These are phyloP conservation scores for Exophiala sp. DNA, from an alignment of 2,329 filamentous ascomycete species.

Conservation along the genomic window DNA sequence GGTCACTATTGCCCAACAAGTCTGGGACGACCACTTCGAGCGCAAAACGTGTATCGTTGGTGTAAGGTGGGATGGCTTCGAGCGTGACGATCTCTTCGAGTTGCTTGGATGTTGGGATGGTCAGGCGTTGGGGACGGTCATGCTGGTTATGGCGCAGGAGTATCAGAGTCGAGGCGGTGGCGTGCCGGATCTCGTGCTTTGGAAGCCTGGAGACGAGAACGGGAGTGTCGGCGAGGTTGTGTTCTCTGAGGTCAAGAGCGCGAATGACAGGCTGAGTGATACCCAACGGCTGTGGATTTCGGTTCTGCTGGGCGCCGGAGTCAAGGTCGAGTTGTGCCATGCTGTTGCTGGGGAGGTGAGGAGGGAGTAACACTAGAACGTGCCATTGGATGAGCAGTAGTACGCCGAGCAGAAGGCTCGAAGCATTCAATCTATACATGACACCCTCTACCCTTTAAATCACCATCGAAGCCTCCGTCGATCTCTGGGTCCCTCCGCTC, in stretches of 20 bases:
- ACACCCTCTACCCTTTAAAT: too few relatives aligned
- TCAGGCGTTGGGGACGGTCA: constrained; percentile 76
- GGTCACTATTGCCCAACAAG: constrained; percentile 59
- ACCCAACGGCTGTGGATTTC: constrained; percentile 97
- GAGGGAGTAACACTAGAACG: neutral
- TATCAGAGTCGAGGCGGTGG: constrained; percentile 83
- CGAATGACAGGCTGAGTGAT: constrained; percentile 91
- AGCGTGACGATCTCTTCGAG: constrained; percentile 72
- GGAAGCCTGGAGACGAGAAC: constrained; percentile 50
- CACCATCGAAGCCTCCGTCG: too few relatives aligned
- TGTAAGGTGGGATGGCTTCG: constrained; percentile 78
- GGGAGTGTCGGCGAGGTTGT: constrained; percentile 56
- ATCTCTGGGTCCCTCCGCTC: too few relatives aligned
- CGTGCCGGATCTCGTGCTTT: constrained; percentile 88
- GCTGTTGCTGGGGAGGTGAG: constrained; percentile 51
- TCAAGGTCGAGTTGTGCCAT: constrained; percentile 77
- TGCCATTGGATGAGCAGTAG: too few relatives aligned
- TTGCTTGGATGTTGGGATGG: constrained; percentile 75
- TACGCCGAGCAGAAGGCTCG: too few relatives aligned
- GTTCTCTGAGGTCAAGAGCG: constrained; percentile 77
- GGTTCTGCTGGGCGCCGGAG: constrained; percentile 78
- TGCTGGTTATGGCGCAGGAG: constrained; percentile 93
- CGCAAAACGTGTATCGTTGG: constrained; percentile 82
- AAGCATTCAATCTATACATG: too few relatives aligned
- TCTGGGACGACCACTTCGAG: constrained; percentile 67